These are phyloP conservation scores for Citrus inodora DNA, from an alignment of 345 rosid genomes.

Conservation along the genomic window DNA sequence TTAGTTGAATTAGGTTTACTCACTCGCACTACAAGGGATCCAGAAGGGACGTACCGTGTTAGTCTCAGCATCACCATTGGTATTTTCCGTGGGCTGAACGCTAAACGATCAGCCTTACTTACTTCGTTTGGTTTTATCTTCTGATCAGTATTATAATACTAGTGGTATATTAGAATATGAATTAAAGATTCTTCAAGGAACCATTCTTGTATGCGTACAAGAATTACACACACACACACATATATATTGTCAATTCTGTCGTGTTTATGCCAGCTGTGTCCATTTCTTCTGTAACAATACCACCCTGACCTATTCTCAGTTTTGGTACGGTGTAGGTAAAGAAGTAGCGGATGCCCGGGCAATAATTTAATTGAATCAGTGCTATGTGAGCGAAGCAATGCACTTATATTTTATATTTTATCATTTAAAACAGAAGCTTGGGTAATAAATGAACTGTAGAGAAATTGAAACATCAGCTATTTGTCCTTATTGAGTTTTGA, in stretches of 20 bases:
- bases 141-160: too few relatives aligned
- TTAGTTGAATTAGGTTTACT: too few relatives aligned
- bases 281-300: background rate
- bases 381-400: background rate
- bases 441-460: background rate
- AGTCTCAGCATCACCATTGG: too few relatives aligned
- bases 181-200: background rate
- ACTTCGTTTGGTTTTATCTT: too few relatives aligned
- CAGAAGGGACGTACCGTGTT: too few relatives aligned
- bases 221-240: too few relatives aligned
- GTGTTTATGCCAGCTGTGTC: background rate
- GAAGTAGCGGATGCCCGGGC: background rate
- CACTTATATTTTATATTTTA: too few relatives aligned
- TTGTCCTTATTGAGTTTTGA: background rate
- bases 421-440: background rate
- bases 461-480: background rate
- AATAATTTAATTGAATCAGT: background rate
- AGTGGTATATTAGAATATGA: background rate
- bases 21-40: too few relatives aligned
- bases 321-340: background rate
- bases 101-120: too few relatives aligned
- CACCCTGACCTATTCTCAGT: background rate
- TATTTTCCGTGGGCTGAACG: too few relatives aligned
- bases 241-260: background rate
- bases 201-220: background rate